Percentiles rank a stretch among this genome's conserved stretches.
These are phyloP conservation scores for Areca catechu DNA, from an alignment of 176 grass and related monocot genomes.

Conservation along the genomic window DNA sequence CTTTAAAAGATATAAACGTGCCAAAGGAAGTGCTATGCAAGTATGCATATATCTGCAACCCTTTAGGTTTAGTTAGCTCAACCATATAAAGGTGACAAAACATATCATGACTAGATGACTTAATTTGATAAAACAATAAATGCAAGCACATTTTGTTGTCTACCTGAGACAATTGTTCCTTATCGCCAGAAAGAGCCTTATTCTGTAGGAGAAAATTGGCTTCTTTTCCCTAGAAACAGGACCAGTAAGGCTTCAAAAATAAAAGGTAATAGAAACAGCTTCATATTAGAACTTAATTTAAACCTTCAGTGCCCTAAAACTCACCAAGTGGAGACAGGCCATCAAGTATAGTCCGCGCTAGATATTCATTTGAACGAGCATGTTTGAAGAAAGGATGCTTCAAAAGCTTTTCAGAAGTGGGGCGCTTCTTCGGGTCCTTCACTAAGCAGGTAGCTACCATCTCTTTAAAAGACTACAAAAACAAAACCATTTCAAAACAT, in stretches of 20 bases:
- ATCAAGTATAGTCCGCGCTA: conserved; percentile 59
- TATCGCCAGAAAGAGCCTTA: conserved; percentile 51
- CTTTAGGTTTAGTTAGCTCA: too few species aligned
- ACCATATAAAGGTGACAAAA: too few species aligned
- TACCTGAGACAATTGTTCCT: conserved; percentile 91
- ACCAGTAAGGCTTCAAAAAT: too few species aligned
- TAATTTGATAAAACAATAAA: too few species aligned
- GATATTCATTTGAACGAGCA: conserved; percentile 52
- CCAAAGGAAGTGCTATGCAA: too few species aligned
- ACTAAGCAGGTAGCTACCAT: conserved; percentile 88
- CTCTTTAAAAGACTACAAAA: conserved; percentile 75
- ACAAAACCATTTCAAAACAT: conserved; percentile 20
- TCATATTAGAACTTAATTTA: conserved; percentile 1
- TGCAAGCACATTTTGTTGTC: background rate
- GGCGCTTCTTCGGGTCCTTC: conserved; percentile 90
- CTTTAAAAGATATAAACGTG: too few species aligned
- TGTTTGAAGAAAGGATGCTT: conserved; percentile 98
- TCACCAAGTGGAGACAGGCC: conserved; percentile 73
- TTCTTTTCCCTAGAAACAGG: conserved; percentile 61
- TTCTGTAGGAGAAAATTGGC: conserved; percentile 63
- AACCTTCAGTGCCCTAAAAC: conserved; percentile 78
- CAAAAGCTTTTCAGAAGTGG: conserved; percentile 78
- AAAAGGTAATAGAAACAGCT: too few species aligned
- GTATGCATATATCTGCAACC: too few species aligned
- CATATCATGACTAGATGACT: too few species aligned